Conservation (phyloP, 2,329 filamentous ascomycete species). For the Epichloe sibirici region DNA sequence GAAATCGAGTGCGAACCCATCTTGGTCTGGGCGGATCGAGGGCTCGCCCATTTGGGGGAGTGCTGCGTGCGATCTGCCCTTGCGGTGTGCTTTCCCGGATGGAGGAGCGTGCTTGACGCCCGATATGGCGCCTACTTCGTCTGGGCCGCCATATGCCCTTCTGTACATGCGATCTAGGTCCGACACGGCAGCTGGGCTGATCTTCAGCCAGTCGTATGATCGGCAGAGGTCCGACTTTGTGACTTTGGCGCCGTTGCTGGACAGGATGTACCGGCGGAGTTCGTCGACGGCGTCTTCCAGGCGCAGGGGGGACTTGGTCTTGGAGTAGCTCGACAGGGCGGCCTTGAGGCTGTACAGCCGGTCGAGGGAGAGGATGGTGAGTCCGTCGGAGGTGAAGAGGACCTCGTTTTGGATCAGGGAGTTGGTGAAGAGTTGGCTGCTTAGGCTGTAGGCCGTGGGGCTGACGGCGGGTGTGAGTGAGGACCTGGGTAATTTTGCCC, state of each 20-base stretch:
- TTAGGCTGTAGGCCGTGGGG: slow-evolving; percentile 32
- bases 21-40: slow-evolving; percentile 5
- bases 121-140: slow-evolving; percentile 34
- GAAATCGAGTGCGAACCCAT: slow-evolving; percentile 11
- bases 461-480: slow-evolving; percentile 30
- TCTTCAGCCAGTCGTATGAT: slow-evolving; percentile 45
- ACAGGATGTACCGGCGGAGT: slow-evolving; percentile 45
- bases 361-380: slow-evolving; percentile 49
- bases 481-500: slow-evolving; percentile 13
- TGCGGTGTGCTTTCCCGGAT: not conserved
- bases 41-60: slow-evolving; percentile 9
- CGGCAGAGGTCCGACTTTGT: slow-evolving; percentile 37
- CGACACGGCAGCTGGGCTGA: slow-evolving; percentile 34
- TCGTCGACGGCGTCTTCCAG: slow-evolving; percentile 53
- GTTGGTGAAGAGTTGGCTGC: slow-evolving; percentile 39
- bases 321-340: slow-evolving; percentile 44
- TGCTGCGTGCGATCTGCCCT: not conserved
- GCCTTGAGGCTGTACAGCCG: slow-evolving; percentile 53
- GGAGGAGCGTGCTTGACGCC: slow-evolving; percentile 14
- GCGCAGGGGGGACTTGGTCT: slow-evolving; percentile 29
- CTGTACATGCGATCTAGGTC: slow-evolving; percentile 47
- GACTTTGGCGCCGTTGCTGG: slow-evolving; percentile 37
- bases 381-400: slow-evolving; percentile 46
- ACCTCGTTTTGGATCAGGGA: slow-evolving; percentile 49
- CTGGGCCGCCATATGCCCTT: slow-evolving; percentile 40